Conservation (phyloP, 306 rosid genomes). For the Cyclanthera cordifolia region DNA sequence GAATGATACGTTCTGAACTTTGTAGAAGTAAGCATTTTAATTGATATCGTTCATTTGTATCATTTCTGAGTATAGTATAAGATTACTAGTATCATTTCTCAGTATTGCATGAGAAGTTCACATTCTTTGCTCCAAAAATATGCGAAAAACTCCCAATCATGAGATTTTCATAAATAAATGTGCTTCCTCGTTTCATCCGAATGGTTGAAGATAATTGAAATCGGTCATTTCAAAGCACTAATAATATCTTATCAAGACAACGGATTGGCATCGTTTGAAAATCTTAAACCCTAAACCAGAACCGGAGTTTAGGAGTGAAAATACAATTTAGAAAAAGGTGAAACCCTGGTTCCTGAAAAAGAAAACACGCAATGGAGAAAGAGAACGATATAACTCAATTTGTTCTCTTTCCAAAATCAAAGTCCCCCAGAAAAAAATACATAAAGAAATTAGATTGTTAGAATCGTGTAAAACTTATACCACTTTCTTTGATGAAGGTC, state of each 20-base stretch:
- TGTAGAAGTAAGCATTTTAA: not conserved
- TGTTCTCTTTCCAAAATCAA: not conserved
- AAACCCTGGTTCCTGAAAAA: not conserved
- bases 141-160: not conserved
- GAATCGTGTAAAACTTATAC: not conserved
- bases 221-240: not conserved
- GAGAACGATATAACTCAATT: not conserved
- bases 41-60: not conserved
- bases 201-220: not conserved
- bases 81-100: not conserved
- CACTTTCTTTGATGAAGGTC: too few species aligned
- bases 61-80: not conserved
- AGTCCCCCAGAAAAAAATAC: not conserved
- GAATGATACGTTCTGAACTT: not conserved
- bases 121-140: not conserved
- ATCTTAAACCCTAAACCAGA: not conserved
- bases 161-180: not conserved
- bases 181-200: not conserved
- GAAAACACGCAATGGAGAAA: not conserved
- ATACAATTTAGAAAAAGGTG: not conserved
- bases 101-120: not conserved
- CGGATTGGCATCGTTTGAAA: not conserved
- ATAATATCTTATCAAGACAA: not conserved
- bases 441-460: too few species aligned
- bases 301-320: not conserved